These are phyloP conservation scores for Hyaloperonospora brassicae DNA, from an alignment of 352 stramenopile species.

Conservation along the genomic window DNA sequence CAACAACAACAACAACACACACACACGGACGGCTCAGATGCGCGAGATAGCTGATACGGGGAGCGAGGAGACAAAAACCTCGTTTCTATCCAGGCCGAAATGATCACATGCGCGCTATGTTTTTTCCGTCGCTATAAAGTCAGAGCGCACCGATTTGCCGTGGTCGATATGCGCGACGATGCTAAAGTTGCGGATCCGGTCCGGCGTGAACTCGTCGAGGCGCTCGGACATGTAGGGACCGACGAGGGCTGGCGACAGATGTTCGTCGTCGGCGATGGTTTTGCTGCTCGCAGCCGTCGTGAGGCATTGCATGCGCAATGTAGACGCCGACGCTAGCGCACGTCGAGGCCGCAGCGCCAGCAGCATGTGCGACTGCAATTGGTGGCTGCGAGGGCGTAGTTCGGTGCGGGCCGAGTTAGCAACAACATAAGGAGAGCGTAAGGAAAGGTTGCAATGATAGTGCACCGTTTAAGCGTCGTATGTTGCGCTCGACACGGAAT, in stretches of 20 bases:
- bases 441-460: neutral
- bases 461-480: constrained; percentile 1
- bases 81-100: too few species aligned
- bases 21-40: neutral
- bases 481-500: constrained; percentile 8
- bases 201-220: constrained; percentile 48
- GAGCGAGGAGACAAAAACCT: too few species aligned
- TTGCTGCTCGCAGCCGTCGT: constrained; percentile 3
- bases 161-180: constrained; percentile 90
- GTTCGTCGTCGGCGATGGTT: constrained; percentile 7
- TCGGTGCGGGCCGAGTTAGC: neutral
- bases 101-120: too few species aligned
- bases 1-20: constrained; percentile 3
- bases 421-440: too few species aligned
- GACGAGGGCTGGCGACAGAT: constrained; percentile 42
- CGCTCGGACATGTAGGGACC: constrained; percentile 54
- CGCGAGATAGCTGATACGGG: too few species aligned
- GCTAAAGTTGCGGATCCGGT: constrained; percentile 87
- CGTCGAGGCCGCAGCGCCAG: constrained; percentile 12
- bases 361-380: constrained; percentile 18
- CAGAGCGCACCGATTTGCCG: constrained; percentile 71
- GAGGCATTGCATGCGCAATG: constrained; percentile 7
- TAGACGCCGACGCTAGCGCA: constrained; percentile 4
- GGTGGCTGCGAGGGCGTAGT: constrained; percentile 10
- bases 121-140: neutral